Evolutionary conservation across 768 basidiomycete species (phyloP), one percentile per base, ranked within the genome.

Genomic region (Thelephora aurantiotincta): DNA sequence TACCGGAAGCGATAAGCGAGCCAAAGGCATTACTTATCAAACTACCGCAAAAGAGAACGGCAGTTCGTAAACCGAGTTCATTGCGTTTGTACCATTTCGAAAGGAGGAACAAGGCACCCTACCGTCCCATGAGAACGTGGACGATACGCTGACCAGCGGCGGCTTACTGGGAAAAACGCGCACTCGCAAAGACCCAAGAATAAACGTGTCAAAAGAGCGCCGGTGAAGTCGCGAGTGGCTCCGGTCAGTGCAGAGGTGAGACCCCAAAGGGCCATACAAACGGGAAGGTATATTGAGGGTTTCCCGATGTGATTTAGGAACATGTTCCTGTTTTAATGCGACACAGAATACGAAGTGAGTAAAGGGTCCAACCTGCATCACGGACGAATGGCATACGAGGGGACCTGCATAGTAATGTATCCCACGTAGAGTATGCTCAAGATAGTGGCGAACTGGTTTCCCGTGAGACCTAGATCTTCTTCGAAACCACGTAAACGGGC

Each of bases 21-120:
- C 87, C 86, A 58, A 89, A 87, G 0, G 85, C 87, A 66, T 89
- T 91, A 47, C 77, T 78, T 46, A 88, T 77, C 23, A 89, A 67
- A 55, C 72, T 77, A 16, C 87, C 86, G 51, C 82, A 84, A 35
- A 73, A 74, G 26, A 88, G 67, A 43, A 82, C 58, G 5, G 84
- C 80, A 11, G 74, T 82, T 46, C 83, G 69, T 45, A 77, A 65
- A 35, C 81, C 85, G 35, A 89, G 67, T 57, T 89, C 86, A 30
- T 67, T 68, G 38, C 74, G 73, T 49, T 69, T 83, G 66, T 88
- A 88, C 86, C 83, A 78, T 57, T 75, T 77, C 0, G 77, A 78
- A 20, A 80, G 63, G 2, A 79, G 62, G 56, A 76, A 77, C 44
- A 84, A 62, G 16, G 79, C 74, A 22, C 79, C 81, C 38, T 41